Conservation (phyloP, 2,329 filamentous ascomycete genomes). For the Monilinia laxa region DNA sequence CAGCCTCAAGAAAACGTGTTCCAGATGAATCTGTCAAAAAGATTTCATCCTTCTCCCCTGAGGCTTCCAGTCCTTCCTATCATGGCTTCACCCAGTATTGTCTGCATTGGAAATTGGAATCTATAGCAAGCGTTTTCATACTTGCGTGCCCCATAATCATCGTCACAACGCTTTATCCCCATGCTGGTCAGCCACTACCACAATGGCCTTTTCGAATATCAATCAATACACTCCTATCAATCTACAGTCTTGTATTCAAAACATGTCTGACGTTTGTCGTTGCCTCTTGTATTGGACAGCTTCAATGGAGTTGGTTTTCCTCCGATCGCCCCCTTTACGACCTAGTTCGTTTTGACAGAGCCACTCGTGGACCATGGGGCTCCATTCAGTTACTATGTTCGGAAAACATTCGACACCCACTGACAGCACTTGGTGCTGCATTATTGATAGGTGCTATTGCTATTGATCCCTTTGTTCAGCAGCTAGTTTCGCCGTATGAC, state of each 20-base stretch:
- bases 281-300: neutral
- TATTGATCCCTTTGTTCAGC: neutral
- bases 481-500: neutral
- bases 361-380: neutral
- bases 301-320: conserved; percentile 4
- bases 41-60: neutral
- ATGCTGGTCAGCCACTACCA: neutral
- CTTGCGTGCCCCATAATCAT: neutral
- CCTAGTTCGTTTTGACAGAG: neutral
- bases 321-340: conserved; percentile 4
- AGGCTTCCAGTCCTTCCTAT: neutral
- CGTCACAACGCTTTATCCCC: neutral
- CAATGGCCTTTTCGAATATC: neutral
- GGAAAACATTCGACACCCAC: neutral
- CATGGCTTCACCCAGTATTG: neutral
- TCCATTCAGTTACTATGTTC: neutral
- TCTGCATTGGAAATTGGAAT: neutral
- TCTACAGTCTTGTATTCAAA: neutral
- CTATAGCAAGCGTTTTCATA: neutral
- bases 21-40: neutral
- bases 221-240: neutral
- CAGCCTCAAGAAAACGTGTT: neutral
- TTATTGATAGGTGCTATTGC: neutral
- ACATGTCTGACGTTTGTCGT: neutral
- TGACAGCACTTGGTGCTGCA: neutral